Evolutionary conservation across 78 protist genomes (phyloP).

Genomic region (Chrysochromulina tobinii): DNA sequence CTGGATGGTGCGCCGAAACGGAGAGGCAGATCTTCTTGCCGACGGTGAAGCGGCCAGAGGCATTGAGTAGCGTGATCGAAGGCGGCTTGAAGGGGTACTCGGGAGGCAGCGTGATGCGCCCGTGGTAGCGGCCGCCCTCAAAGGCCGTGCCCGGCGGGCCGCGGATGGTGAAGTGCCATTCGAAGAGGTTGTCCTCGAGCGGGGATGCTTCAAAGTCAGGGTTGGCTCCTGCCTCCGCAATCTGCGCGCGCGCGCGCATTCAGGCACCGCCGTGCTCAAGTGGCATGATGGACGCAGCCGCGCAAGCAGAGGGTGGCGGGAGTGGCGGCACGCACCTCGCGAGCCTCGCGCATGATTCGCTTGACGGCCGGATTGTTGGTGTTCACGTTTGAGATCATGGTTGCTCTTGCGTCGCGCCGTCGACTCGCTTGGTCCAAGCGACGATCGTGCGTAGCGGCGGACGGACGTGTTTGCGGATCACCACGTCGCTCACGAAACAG

Average conservation of each 20-base stretch:
- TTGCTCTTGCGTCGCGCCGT: too few species aligned
- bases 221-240: neutral
- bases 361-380: neutral
- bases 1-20: slow-evolving; percentile 15
- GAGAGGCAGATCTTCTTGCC: slow-evolving; percentile 29
- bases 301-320: too few species aligned
- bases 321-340: neutral
- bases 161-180: neutral
- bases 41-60: neutral
- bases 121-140: slow-evolving; percentile 9
- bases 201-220: neutral
- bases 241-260: neutral
- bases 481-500: too few species aligned
- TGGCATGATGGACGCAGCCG: too few species aligned
- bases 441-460: too few species aligned
- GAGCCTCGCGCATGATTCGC: neutral
- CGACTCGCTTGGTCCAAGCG: too few species aligned
- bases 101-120: neutral
- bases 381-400: too few species aligned
- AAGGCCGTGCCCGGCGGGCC: neutral
- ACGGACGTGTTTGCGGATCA: too few species aligned
- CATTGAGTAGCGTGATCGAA: neutral
- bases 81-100: slow-evolving; percentile 34
- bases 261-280: too few species aligned
- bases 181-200: slow-evolving; percentile 20